Evolutionary conservation across 208 protist species (phyloP), one percentile per base, ranked within the genome.

Genomic region (Endotrypanum monterogeii): DNA sequence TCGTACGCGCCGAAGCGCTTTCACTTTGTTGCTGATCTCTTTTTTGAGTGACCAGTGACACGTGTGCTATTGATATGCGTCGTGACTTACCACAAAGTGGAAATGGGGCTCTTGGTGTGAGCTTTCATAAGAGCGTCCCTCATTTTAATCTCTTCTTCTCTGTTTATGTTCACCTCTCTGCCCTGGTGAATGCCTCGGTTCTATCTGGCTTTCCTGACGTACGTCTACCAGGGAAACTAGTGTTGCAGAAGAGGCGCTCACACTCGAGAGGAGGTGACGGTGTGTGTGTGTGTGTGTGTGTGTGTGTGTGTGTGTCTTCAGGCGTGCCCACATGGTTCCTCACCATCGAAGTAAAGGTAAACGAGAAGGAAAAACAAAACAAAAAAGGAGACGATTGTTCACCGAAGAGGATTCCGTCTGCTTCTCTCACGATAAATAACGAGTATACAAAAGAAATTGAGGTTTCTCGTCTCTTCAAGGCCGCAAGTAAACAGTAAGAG

Each of bases 1-100:
- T 97, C 94, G 58, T 97, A 97, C 74, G 89, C 94, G 1, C 91
- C 91, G 57, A 94, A 94, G 54, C 79, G 79, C 16, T 97, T 84
- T 58, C 94, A 97, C 73, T 94, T 83, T 71, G 94, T 97, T 5
- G 92, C 90, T 14, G 92, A 97, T 75, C 18, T 97, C 14, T 9
- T 51, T 16, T 93, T 95, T 72, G 60, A 74, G 37, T 82, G 61
- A 68, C 63, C 14, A 32, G n/a, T n/a, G n/a, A 32, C 25, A 32
- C 25, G 37, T 46, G 0, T 4, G 23, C 23, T 30, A 48, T 20
- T 46, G 60, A 44, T 44, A 20, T 18, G 20, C 23, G 37, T 44
- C 11, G 20, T 65, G 60, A n/a, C 8, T 12, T 16, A 58, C 20
- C 25, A 28, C 32, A 25, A 25, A 23, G 66, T 37, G 20, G 46